Conservation (phyloP, 208 protist species). For the Acanthamoeba triangularis region DNA sequence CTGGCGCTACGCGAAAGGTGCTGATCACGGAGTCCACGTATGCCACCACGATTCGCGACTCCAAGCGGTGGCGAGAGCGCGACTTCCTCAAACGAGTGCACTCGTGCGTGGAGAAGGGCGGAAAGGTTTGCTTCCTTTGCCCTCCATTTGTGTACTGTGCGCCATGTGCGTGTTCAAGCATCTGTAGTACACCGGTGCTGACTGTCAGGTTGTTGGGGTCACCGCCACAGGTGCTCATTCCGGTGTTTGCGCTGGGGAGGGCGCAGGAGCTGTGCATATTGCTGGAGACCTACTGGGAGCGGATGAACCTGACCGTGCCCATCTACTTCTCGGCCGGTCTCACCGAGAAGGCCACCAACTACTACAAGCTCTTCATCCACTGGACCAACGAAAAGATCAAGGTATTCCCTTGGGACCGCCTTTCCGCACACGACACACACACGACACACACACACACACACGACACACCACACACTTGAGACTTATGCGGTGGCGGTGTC, state of each 20-base stretch:
- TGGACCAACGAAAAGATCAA: constrained; percentile 97
- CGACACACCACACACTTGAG: not conserved
- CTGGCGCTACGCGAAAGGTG: not conserved
- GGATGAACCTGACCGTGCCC: constrained; percentile 93
- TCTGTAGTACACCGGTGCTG: not conserved
- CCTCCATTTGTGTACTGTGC: not conserved
- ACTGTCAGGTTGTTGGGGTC: not conserved
- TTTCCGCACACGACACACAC: not conserved
- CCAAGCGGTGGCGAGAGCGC: constrained; percentile 93
- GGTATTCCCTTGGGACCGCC: constrained; percentile 85
- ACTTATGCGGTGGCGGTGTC: no score
- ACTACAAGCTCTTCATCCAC: constrained; percentile 95
- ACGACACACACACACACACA: not conserved
- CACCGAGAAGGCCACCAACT: constrained; percentile 92
- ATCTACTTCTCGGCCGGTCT: constrained; percentile 95
- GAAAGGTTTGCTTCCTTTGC: constrained; percentile 86
- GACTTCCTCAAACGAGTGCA: constrained; percentile 94
- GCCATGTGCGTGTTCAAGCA: not conserved
- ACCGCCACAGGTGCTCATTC: constrained; percentile 92
- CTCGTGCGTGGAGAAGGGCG: constrained; percentile 89
- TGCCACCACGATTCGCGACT: constrained; percentile 95
- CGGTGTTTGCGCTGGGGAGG: constrained; percentile 94
- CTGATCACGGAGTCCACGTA: constrained; percentile 97
- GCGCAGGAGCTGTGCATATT: constrained; percentile 96
- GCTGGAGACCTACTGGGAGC: constrained; percentile 95